Evolutionary conservation across 306 rosid genomes (phyloP), one percentile per base, ranked within the genome.

Genomic region (peach (Prunus persica)): DNA sequence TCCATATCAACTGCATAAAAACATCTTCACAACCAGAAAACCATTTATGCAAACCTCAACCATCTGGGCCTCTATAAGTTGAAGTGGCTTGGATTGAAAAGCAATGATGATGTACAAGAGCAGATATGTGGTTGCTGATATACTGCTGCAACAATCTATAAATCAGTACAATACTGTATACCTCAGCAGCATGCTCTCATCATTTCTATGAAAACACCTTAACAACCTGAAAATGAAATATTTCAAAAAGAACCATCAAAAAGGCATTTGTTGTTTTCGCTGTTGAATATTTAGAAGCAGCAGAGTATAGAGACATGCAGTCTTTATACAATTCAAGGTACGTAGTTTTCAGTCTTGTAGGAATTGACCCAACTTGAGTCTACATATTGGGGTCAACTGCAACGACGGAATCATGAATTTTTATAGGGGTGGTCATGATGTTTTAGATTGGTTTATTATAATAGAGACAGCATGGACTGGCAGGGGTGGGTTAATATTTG

Each of bases 321-420:
- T 38, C 64, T 72, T 54, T 41, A 38, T 51, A 52, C 74, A 71
- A 4, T 69, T 69, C 58, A 47, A 51, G 74, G 27, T 27, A 69
- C 25, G 46, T 30, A 30, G 41, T 15, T 2, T 38, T 38, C 43
- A 51, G 47, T 47, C 20, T 68, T 47, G 13, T 27, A 24, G 20
- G 43, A 38, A 38, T 0, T 38, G 43, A 38, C 11, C 56, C 56
- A 51, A 5, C 57, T 16, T 52, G 57, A 52, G 8, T 13, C 20
- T 52, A 20, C 19, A 14, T 14, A 4, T 5, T 52, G 1, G n/a
- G 16, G 57, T 14, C 57, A 16, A 52, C 56, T 51, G 2, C 5
- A 4, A 34, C 2, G 8, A 34, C 41, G 41, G 41, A 34, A 34
- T 1, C 41, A 34, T 34, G 41, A 34, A 34, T 34, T 34, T 34